Evolutionary conservation across 1,139 yeast genomes (phyloP).

Genomic region (Candida smagusa): DNA sequence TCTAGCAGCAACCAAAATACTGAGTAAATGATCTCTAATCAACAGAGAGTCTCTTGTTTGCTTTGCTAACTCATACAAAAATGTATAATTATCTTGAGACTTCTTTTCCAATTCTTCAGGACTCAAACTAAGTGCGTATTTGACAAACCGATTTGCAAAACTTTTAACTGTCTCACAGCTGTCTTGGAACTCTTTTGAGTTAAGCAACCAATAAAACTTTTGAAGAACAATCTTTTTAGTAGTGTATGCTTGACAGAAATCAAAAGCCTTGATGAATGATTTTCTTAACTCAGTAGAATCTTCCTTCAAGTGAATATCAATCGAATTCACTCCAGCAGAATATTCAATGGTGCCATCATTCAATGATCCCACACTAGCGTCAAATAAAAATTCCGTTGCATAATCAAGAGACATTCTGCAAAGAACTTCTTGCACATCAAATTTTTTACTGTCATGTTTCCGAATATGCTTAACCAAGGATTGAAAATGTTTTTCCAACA

Average conservation of each 20-base stretch:
- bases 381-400: constrained; percentile 42
- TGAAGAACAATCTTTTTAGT: constrained; percentile 29
- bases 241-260: constrained; percentile 26
- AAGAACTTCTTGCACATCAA: constrained; percentile 39
- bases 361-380: constrained; percentile 29
- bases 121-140: constrained; percentile 21
- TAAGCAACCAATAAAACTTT: constrained; percentile 23
- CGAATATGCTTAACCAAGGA: constrained; percentile 32
- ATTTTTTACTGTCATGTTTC: constrained; percentile 17
- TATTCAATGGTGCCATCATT: constrained; percentile 29
- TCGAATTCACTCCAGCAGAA: constrained; percentile 6
- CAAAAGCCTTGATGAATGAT: constrained; percentile 34
- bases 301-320: constrained; percentile 5
- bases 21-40: constrained; percentile 42
- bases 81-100: constrained; percentile 35
- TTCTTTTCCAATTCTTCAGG: constrained; percentile 34
- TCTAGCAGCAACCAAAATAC: constrained; percentile 44
- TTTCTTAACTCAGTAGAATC: constrained; percentile 22
- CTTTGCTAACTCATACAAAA: constrained; percentile 43
- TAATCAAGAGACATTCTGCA: constrained; percentile 39
- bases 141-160: constrained; percentile 31
- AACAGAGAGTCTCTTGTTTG: constrained; percentile 40
- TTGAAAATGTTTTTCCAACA: constrained; percentile 46
- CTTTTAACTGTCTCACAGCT: constrained; percentile 16
- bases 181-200: constrained; percentile 29